Base-by-base conservation (phyloP, 257 asterid genomes). In the Paraleonurus japonicus region DNA sequence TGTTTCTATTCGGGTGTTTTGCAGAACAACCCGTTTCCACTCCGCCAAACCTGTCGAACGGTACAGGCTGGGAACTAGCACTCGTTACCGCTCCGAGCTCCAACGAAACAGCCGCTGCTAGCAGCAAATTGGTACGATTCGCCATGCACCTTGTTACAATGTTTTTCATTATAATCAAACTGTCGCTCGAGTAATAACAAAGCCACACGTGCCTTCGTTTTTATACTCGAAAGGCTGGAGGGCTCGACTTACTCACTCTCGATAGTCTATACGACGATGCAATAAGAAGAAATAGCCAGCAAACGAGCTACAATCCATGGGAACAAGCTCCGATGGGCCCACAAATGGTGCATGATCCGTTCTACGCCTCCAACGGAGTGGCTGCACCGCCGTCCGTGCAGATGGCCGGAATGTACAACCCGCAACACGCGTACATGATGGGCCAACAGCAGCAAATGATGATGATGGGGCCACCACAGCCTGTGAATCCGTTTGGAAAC, bases 251-350 rank as follows among this genome's bases (percentile, higher is more conserved):
- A 53, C 97, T 95, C 55, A 89, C 98, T 20, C 88, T 95, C 39
- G 95, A 95, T 78, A 95, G 98, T 81, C 84, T 95, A 59, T 92
- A 95, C 48, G 99, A 95, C 26, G 98, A 95, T 30, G 99, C 99
- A 61, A 82, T 89, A 37, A 75, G 97, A 88, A 86, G 90, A 83
- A 88, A 67, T 75, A 92, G 78, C 90, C 95, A 89, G 66, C 79
- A 75, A 19, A 79, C 77, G 11, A 88, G 97, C 78, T 89, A 95
- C 86, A 92, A 88, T 67, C 99, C 98, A 17, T 95, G 99, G 99
- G 96, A 88, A 66, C 89, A 79, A 75, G 77, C 78, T 53, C 85
- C 90, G 26, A 77, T 77, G 86, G 76, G 75, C 85, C 80, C 80
- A 7, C 87, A 81, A 23, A 57, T 75, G 9, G 75, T 79, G 10